Base-by-base conservation (phyloP, 805 yeast genomes). In the Metschnikowia similis region DNA sequence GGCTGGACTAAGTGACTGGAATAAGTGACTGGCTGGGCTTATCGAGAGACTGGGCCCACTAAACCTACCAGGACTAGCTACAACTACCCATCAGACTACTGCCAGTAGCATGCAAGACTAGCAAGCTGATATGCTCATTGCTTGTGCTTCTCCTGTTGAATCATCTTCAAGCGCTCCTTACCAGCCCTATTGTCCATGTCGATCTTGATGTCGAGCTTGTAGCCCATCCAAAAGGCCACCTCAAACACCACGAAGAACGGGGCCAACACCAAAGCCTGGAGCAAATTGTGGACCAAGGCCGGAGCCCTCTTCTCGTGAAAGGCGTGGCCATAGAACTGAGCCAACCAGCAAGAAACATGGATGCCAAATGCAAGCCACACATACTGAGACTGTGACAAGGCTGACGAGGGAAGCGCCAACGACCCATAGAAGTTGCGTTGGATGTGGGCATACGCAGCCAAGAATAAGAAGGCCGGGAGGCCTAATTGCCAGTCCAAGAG, bases 211-310 rank as follows among this genome's bases (percentile, higher is more conserved):
- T 77, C 80, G 47, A 66, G 66, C 57, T 81, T 74, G 60, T 69
- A 78, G 0, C 97, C 97, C n/a, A 83, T 57, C 49, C 70, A 65
- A 59, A 89, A 88, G 11, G 87, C 75, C 2, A 85, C 61, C 65
- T 94, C 98, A 64, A 84, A 88, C 11, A 84, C 71, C 4, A 90
- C 96, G 64, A 92, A 91, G 61, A 81, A 89, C 1, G 98, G 98
- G 0, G 98, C 98, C 54, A 91, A 72, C 0, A 92, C 89, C 16
- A 92, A 65, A 4, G 97, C 94, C 62, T 90, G 97, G 5, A 84
- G 69, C 41, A 89, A 70, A 62, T 85, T 91, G 60, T 91, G 96
- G 37, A 89, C 65, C 47, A 92, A 67, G 0, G 98, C 97, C 0
- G 99, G 99, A 0, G 90, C 87, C 38, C 89, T 75, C 52, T 75